These are phyloP conservation scores for Quercus aquifolioides DNA, from an alignment of 306 rosid species.

Conservation along the genomic window DNA sequence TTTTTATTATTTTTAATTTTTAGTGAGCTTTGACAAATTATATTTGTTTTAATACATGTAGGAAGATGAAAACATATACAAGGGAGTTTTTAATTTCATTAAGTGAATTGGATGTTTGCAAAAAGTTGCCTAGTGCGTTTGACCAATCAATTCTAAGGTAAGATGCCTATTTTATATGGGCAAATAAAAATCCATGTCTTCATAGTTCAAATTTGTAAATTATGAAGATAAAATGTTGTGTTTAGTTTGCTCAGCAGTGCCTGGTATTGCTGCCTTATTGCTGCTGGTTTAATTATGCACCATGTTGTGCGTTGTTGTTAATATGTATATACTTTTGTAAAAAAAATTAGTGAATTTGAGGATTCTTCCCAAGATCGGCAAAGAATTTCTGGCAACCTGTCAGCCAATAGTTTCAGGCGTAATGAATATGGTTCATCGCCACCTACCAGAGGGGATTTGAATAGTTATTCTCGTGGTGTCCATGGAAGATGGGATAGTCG, in stretches of 20 bases:
- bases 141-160: conserved; percentile 79
- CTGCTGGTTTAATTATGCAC: neutral
- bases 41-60: conserved; percentile 29
- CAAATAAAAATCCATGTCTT: neutral
- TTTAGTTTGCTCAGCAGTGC: neutral
- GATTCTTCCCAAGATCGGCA: conserved; percentile 67
- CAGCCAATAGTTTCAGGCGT: conserved; percentile 58
- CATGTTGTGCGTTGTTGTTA: conserved; percentile 23
- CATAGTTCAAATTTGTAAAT: neutral
- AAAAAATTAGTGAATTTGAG: conserved; percentile 66
- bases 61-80: conserved; percentile 61
- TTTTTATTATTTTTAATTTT: neutral
- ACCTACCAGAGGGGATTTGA: conserved; percentile 67
- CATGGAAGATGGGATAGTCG: conserved; percentile 91
- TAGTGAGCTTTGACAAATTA: conserved; percentile 16
- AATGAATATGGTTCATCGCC: conserved; percentile 81
- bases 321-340: neutral
- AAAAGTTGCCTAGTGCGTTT: conserved; percentile 70
- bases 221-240: neutral
- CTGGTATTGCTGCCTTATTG: neutral
- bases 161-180: conserved; percentile 3
- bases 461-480: conserved; percentile 54
- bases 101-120: conserved; percentile 72
- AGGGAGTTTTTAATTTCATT: conserved; percentile 79
- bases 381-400: conserved; percentile 60